phyloP scores from a whole-genome alignment of 2,329 filamentous ascomycete species.

The Stagonosporopsis vannaccii region DNA sequence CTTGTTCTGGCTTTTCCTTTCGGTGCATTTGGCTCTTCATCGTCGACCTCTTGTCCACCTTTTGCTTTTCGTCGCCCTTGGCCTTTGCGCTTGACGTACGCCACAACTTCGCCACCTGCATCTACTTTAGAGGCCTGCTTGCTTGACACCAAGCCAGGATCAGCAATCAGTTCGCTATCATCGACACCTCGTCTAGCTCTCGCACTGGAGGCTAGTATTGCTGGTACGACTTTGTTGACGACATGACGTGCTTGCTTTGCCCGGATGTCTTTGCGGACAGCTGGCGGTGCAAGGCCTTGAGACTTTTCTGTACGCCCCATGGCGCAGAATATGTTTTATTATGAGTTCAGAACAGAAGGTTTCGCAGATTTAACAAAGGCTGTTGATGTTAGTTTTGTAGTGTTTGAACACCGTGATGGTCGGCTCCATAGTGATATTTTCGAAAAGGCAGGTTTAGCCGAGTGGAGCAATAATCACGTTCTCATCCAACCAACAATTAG shows the following conservation, averaged over 20 bases:
- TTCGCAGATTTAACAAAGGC: not conserved
- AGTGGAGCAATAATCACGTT: not conserved
- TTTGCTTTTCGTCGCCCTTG: constrained; percentile 43
- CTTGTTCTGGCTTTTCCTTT: constrained; percentile 11
- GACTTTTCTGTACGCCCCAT: constrained; percentile 51
- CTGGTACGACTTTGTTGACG: constrained; percentile 66
- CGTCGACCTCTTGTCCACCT: not conserved
- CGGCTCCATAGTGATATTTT: not conserved
- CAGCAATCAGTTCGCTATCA: constrained; percentile 57
- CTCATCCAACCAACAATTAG: not conserved
- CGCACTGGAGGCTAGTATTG: constrained; percentile 61
- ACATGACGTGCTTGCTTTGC: constrained; percentile 65
- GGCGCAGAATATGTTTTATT: not conserved
- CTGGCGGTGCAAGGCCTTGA: constrained; percentile 47
- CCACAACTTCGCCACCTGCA: constrained; percentile 15
- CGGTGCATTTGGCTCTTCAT: not conserved
- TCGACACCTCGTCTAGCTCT: constrained; percentile 64
- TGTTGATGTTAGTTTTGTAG: not conserved
- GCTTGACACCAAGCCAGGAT: constrained; percentile 39
- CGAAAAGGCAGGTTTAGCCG: not conserved
- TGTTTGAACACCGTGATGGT: constrained; percentile 5
- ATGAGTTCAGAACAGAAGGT: too few relatives aligned
- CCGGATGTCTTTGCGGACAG: constrained; percentile 50
- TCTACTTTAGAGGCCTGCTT: constrained; percentile 1
- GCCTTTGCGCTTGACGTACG: constrained; percentile 44